phyloP scores from a whole-genome alignment of 2,329 filamentous ascomycete genomes.

The Coniella vitis region DNA sequence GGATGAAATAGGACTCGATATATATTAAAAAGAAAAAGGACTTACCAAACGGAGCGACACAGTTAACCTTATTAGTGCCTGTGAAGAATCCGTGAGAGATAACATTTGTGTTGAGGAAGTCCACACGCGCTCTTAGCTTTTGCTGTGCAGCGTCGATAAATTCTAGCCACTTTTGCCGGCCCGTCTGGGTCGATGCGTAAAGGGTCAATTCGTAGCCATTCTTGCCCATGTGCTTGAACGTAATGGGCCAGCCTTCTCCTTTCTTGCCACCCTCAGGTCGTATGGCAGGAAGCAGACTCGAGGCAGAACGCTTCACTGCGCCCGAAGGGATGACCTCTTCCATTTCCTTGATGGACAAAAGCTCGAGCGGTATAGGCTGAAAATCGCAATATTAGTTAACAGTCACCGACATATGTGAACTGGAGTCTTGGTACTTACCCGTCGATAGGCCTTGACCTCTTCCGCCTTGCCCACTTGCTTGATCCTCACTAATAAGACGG shows the following conservation, averaged over 20 bases:
- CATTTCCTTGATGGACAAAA: slow-evolving; percentile 93
- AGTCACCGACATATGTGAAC: too few relatives aligned
- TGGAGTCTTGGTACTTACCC: slow-evolving; percentile 33
- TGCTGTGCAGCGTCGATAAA: slow-evolving; percentile 88
- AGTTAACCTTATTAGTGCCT: slow-evolving; percentile 78
- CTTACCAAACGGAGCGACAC: slow-evolving; percentile 83
- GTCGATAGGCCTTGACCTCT: slow-evolving; percentile 89
- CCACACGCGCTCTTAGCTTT: slow-evolving; percentile 76
- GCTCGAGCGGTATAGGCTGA: slow-evolving; percentile 84
- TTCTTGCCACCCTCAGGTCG: slow-evolving; percentile 50
- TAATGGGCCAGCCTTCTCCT: slow-evolving; percentile 82
- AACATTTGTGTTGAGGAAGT: slow-evolving; percentile 75
- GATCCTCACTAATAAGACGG: slow-evolving; percentile 81
- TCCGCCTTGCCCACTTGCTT: slow-evolving; percentile 91
- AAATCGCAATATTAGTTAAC: slow-evolving; percentile 17
- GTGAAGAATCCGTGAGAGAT: slow-evolving; percentile 56
- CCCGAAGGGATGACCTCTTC: slow-evolving; percentile 86
- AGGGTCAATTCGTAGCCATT: slow-evolving; percentile 90
- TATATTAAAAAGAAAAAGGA: slow-evolving; percentile 13
- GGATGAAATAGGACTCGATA: too few relatives aligned
- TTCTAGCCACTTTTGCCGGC: slow-evolving; percentile 94
- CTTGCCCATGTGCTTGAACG: slow-evolving; percentile 91
- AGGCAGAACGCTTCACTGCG: slow-evolving; percentile 78
- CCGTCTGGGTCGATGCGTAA: slow-evolving; percentile 77
- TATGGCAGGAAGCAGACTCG: slow-evolving; percentile 64